Evolutionary conservation across 1,284 basidiomycete genomes (phyloP), one percentile per base, ranked within the genome.

Genomic region (Boletus semigastroideus): DNA sequence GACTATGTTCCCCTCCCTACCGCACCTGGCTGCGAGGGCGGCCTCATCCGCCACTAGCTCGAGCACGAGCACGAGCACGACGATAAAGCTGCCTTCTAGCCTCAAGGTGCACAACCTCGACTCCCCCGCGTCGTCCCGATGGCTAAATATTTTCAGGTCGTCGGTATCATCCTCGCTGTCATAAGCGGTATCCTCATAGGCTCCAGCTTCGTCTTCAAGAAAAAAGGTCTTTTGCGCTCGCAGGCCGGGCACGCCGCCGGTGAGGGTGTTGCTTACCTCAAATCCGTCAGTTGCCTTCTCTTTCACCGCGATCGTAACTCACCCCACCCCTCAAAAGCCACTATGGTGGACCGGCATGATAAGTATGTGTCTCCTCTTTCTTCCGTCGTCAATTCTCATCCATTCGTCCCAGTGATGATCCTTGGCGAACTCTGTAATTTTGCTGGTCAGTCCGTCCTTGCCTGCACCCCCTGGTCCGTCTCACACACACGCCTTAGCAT

Each of bases 191-290:
- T 95, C 22, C 84, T 99, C 59, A 98, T 98, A 61, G 96, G 96
- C 7, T 80, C 86, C n/a, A 90, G 87, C 62, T 95, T 93, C 71
- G 92, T 93, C 16, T 84, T 99, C 78, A 99, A 99, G 83, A 99
- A 98, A 80, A 96, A 92, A 67, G 93, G 92, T 14, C 74, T 94
- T 20, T 69, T 90, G 50, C 77, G 82, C 65, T 83, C 85, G 62
- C 86, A 89, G 73, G 78, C 81, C 59, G 84, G 79, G 62, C 77
- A 76, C 74, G 75, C 74, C 12, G 87, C 92, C 0, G 96, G 96
- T 43, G 94, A 98, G 67, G 95, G 95, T 42, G 93, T 97, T 55
- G 92, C 83, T 12, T 99, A 99, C 74, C 83, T 99, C 68, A 96
- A 95, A 73, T 90, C 85, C 70, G 87, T 89, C 65, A 67, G 87